phyloP scores from a whole-genome alignment of 2,329 filamentous ascomycete species.

The Alternaria dauci region DNA sequence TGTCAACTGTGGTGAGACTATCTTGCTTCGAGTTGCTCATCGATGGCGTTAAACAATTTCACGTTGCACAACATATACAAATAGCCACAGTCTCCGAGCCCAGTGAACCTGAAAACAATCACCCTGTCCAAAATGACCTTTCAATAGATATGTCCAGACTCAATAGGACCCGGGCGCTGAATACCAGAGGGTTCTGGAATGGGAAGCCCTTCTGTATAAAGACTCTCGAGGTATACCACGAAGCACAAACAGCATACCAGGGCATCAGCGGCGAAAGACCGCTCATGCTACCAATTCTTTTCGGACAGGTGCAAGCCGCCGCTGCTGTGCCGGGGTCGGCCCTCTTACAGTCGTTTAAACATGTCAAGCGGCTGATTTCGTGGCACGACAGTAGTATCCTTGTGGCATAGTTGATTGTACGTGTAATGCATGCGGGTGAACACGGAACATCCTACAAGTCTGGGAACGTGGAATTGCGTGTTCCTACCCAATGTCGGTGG shows the following conservation, averaged over 20 bases:
- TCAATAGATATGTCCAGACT: constrained; percentile 1
- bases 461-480: constrained; percentile 5
- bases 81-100: constrained; percentile 1
- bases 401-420: constrained; percentile 14
- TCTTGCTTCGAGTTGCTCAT: constrained; percentile 14
- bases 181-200: background rate
- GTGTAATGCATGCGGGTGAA: background rate
- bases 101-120: background rate
- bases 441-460: background rate
- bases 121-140: background rate
- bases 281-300: background rate
- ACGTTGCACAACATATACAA: constrained; percentile 17
- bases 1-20: constrained; percentile 14
- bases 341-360: constrained; percentile 8
- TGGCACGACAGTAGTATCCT: background rate
- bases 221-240: background rate
- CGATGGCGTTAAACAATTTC: constrained; percentile 4
- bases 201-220: background rate
- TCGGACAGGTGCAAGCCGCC: background rate
- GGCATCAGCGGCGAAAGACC: background rate
- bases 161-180: background rate
- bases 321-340: constrained; percentile 15
- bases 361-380: constrained; percentile 7
- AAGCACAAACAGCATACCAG: background rate
- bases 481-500: background rate